phyloP scores from a whole-genome alignment of 495 filamentous ascomycete genomes.

The Xylaria acuta region DNA sequence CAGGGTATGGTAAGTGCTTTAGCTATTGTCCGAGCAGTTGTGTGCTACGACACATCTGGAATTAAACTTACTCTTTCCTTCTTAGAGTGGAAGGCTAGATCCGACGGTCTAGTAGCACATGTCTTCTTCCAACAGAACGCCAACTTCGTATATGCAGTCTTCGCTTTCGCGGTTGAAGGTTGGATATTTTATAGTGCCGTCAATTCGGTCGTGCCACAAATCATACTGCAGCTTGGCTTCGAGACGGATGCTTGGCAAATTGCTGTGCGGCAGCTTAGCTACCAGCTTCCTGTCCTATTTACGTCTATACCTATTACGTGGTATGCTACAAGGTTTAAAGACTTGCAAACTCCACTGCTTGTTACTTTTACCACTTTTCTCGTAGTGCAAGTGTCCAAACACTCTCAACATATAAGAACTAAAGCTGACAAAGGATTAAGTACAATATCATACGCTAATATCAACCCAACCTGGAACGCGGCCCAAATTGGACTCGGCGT shows the following conservation, averaged over 20 bases:
- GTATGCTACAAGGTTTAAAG: conserved; percentile 58
- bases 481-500: conserved; percentile 58
- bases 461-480: conserved; percentile 53
- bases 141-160: conserved; percentile 60
- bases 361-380: conserved; percentile 57
- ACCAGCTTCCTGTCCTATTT: conserved; percentile 42
- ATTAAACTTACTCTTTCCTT: background rate
- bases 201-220: conserved; percentile 60
- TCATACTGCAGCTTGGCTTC: conserved; percentile 61
- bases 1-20: conserved; percentile 48
- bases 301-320: conserved; percentile 51
- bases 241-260: conserved; percentile 52
- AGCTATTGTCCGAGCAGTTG: background rate
- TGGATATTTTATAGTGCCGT: conserved; percentile 66
- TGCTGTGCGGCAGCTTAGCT: conserved; percentile 57
- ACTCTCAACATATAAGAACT: background rate
- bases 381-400: conserved; percentile 43
- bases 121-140: conserved; percentile 59
- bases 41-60: background rate
- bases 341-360: conserved; percentile 56
- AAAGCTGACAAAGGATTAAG: conserved; percentile 19
- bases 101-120: conserved; percentile 60
- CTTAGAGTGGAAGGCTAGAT: conserved; percentile 60
- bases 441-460: conserved; percentile 54
- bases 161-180: conserved; percentile 63